Base-by-base conservation (phyloP, 495 filamentous ascomycete genomes). In the Podospora pseudopauciseta region DNA sequence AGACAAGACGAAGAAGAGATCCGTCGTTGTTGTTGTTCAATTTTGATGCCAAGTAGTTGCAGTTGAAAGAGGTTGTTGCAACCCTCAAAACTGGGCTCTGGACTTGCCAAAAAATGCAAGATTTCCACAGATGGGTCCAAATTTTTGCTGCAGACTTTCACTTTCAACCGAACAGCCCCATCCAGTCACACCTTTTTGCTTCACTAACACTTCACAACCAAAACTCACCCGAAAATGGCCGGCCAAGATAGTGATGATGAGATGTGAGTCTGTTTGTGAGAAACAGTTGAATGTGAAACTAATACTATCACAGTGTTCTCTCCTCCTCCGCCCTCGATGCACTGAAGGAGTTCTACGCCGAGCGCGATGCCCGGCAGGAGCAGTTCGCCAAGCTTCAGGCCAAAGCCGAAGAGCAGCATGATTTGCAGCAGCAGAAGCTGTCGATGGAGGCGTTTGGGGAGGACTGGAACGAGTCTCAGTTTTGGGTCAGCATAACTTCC, bases 401-500 rank as follows among this genome's bases (percentile, higher is more conserved):
- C 54, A 82, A 76, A 44, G 82, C 78, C n/a, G 85, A 81, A 75
- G 78, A 79, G 69, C 79, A 72, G 66, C 79, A 78, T 67, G 72
- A 64, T 34, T 57, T 27, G 16, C 34, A 11, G 20, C 39, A 20
- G 16, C 60, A 28, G 73, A 74, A 78, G 54, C 68, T 91, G 34
- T 87, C 84, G 5, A 94, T 94, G 84, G 88, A 90, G 3, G 80
- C 84, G 16, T 94, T 94, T 75, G 79, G 81, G 0, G 91, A 94
- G 79, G 89, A 94, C 75, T 94, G 91, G 91, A 90, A 93, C 66
- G 84, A 89, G 66, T 88, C 85, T 65, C 91, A 94, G 75, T 93
- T 94, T 73, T 91, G 90, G 90, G 88, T 90, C 77, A 0, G 81
- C 16, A 4, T 20, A 11, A 0, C 56, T n/a, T 3, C 23, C 56